phyloP scores from a whole-genome alignment of 768 basidiomycete species.

The Filobasidium floriforme region DNA sequence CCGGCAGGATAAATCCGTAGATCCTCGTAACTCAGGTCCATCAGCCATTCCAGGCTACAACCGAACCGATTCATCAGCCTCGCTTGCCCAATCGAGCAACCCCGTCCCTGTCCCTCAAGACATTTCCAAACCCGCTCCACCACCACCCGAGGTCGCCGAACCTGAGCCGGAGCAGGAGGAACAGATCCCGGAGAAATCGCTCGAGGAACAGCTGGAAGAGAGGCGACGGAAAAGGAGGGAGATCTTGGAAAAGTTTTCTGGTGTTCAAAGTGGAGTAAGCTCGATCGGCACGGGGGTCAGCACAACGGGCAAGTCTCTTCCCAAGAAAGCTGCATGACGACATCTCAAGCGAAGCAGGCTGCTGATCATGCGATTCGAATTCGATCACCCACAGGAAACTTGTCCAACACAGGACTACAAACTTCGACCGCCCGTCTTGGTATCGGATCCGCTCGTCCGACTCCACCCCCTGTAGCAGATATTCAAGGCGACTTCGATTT shows the following conservation, averaged over 20 bases:
- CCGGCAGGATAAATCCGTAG: neutral
- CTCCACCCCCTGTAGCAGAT: slow-evolving; percentile 20
- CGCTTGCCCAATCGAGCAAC: neutral
- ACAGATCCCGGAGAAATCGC: neutral
- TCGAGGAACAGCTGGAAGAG: slow-evolving; percentile 38
- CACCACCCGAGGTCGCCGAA: neutral
- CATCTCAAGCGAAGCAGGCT: slow-evolving; percentile 7
- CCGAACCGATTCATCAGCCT: neutral
- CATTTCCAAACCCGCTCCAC: neutral
- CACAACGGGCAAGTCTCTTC: slow-evolving; percentile 1
- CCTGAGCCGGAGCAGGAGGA: neutral
- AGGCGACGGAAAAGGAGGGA: slow-evolving; percentile 38
- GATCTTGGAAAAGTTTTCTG: slow-evolving; percentile 42
- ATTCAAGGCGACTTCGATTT: slow-evolving; percentile 54
- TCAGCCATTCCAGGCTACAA: neutral
- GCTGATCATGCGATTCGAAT: slow-evolving; percentile 7
- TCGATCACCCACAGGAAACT: no score
- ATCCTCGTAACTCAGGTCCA: neutral
- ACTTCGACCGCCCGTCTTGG: slow-evolving; percentile 29
- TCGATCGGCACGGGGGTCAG: neutral
- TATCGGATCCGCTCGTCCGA: slow-evolving; percentile 29
- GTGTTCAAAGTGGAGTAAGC: slow-evolving; percentile 28
- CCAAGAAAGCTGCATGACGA: slow-evolving; percentile 16
- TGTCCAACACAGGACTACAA: neutral
- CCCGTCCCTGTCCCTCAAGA: neutral